Conservation (phyloP, 306 rosid genomes). For the Astragalus glycyphyllos region DNA sequence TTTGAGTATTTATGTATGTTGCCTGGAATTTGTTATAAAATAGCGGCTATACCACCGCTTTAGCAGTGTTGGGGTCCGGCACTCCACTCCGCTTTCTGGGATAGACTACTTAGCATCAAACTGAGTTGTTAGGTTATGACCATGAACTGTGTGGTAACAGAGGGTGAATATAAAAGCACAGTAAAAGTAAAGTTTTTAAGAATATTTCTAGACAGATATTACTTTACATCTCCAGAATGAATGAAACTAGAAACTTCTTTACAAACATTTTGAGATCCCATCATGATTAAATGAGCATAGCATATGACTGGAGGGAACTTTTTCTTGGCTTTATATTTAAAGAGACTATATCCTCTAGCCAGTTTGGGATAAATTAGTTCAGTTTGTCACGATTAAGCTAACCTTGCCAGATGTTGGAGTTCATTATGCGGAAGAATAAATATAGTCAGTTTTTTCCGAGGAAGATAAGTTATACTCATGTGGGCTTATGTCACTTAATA, state of each 20-base stretch:
- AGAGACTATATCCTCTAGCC: slow-evolving; percentile 2
- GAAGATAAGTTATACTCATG: not conserved
- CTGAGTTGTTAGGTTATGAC: not conserved
- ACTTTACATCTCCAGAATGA: not conserved
- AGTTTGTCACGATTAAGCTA: not conserved
- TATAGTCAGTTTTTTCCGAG: slow-evolving; percentile 1
- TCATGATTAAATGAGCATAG: slow-evolving; percentile 3
- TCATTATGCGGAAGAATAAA: not conserved
- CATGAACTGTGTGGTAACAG: not conserved
- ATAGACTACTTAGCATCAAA: too few species aligned
- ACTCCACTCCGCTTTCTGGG: too few species aligned
- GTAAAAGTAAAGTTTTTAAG: not conserved
- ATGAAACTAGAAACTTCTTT: not conserved
- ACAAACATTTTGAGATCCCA: not conserved
- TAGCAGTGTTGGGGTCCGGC: too few species aligned
- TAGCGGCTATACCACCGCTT: too few species aligned
- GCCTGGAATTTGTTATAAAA: too few species aligned
- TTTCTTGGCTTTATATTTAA: not conserved
- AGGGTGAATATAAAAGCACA: not conserved
- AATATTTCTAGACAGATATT: not conserved
- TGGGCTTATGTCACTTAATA: not conserved
- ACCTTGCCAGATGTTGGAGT: not conserved
- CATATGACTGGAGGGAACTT: not conserved
- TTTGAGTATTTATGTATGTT: too few species aligned
- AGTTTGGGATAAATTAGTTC: not conserved